phyloP scores from a whole-genome alignment of 1,284 basidiomycete genomes.

The Marasmius fiardii region DNA sequence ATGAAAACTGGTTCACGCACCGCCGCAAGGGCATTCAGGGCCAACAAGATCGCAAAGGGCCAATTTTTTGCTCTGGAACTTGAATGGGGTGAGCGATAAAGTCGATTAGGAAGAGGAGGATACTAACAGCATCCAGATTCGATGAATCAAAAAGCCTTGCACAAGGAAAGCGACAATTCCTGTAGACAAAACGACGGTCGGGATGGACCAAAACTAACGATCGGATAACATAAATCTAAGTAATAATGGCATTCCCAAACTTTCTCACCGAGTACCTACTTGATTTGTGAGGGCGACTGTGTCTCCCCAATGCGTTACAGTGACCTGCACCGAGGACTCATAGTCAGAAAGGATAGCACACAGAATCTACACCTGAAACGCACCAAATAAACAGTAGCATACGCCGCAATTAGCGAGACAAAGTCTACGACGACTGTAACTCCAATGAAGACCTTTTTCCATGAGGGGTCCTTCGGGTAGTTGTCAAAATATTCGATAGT shows the following conservation, averaged over 20 bases:
- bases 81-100: not conserved
- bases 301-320: slow-evolving; percentile 7
- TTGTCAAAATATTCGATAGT: slow-evolving; percentile 1
- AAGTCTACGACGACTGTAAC: not conserved
- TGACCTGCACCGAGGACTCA: not conserved
- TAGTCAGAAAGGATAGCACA: not conserved
- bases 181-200: not conserved
- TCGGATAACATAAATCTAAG: not conserved
- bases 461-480: slow-evolving; percentile 2
- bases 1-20: not conserved
- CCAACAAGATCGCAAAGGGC: not conserved
- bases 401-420: slow-evolving; percentile 1
- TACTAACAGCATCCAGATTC: slow-evolving; percentile 1
- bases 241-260: not conserved
- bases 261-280: not conserved
- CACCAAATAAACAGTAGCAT: slow-evolving; percentile 8
- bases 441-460: slow-evolving; percentile 4
- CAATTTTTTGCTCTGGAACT: not conserved
- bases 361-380: not conserved
- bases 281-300: not conserved
- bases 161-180: slow-evolving; percentile 4
- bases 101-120: not conserved
- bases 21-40: not conserved
- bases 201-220: slow-evolving; percentile 8
- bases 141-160: slow-evolving; percentile 5